Evolutionary conservation across 106 monocot genomes (phyloP).

Genomic region (Alisma plantagoaquatica): DNA sequence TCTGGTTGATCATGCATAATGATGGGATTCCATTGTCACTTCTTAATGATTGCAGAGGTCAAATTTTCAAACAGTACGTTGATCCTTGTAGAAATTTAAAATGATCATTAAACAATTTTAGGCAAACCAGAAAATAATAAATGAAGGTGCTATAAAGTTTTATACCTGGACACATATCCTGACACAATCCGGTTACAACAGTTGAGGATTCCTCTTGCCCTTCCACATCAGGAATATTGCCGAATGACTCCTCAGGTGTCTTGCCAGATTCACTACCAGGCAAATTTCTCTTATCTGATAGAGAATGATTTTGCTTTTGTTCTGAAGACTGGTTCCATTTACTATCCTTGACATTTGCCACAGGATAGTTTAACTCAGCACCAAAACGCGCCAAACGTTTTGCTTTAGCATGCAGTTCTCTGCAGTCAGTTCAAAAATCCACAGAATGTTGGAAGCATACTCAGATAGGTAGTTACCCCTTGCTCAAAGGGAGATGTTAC

Average conservation of each 20-base stretch:
- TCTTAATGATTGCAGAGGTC: no score
- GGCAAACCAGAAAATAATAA: not conserved
- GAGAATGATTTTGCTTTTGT: conserved; percentile 16
- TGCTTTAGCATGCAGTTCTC: conserved; percentile 79
- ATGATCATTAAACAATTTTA: no score
- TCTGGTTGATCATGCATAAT: no score
- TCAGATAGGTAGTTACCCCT: not conserved
- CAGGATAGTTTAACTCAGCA: conserved; percentile 52
- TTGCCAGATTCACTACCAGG: conserved; percentile 1
- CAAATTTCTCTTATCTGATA: conserved; percentile 1
- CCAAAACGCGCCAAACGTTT: conserved; percentile 72
- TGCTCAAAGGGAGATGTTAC: conserved; percentile 50
- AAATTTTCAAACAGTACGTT: no score
- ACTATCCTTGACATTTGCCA: conserved; percentile 15
- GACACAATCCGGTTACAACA: conserved; percentile 64
- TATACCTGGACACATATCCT: conserved; percentile 97
- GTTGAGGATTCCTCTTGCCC: conserved; percentile 22
- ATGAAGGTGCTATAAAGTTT: not conserved
- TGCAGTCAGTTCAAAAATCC: conserved; percentile 14
- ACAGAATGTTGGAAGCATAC: conserved; percentile 1
- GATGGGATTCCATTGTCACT: no score
- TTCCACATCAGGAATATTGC: conserved; percentile 22
- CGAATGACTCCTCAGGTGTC: conserved; percentile 1
- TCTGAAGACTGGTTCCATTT: conserved; percentile 15
- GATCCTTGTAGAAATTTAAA: no score